These are phyloP conservation scores for Deuterostichococcus epilithicus DNA, from an alignment of 139 green algal species.

Conservation along the genomic window DNA sequence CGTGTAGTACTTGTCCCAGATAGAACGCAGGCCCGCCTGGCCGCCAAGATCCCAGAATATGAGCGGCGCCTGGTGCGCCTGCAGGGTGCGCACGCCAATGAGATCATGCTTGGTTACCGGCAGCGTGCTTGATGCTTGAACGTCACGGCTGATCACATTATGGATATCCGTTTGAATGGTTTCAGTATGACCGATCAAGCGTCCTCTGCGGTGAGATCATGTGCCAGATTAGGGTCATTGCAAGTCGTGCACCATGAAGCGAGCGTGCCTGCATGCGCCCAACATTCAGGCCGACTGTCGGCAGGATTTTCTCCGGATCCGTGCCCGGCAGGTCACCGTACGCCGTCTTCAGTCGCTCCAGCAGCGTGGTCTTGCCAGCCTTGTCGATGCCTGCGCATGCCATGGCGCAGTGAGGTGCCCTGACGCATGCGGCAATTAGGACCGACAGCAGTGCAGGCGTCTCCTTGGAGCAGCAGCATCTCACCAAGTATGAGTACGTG, in stretches of 20 bases:
- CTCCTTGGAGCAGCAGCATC: not conserved
- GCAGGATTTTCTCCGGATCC: slow-evolving; percentile 80
- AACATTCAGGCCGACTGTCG: slow-evolving; percentile 93
- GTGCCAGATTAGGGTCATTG: not conserved
- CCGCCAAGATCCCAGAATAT: slow-evolving; percentile 94
- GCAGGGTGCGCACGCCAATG: not conserved
- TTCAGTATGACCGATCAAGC: too few relatives aligned
- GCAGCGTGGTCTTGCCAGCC: slow-evolving; percentile 84
- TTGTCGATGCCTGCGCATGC: slow-evolving; percentile 81
- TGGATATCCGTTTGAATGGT: too few relatives aligned
- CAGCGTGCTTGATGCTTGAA: too few relatives aligned
- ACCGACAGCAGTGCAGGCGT: too few relatives aligned
- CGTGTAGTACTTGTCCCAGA: slow-evolving; percentile 97
- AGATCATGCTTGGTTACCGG: too few relatives aligned
- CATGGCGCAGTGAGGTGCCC: too few relatives aligned
- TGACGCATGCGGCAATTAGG: too few relatives aligned
- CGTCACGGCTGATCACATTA: too few relatives aligned
- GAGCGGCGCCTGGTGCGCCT: slow-evolving; percentile 48
- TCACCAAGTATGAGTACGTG: slow-evolving; percentile 78
- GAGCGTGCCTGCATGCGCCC: slow-evolving; percentile 62
- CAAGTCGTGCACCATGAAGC: not conserved
- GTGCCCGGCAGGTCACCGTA: slow-evolving; percentile 71
- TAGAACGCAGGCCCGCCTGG: slow-evolving; percentile 68
- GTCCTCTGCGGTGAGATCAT: too few relatives aligned
- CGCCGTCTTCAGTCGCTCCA: slow-evolving; percentile 86